These are phyloP conservation scores for Pistacia atlantica DNA, from an alignment of 345 rosid species.

Conservation along the genomic window DNA sequence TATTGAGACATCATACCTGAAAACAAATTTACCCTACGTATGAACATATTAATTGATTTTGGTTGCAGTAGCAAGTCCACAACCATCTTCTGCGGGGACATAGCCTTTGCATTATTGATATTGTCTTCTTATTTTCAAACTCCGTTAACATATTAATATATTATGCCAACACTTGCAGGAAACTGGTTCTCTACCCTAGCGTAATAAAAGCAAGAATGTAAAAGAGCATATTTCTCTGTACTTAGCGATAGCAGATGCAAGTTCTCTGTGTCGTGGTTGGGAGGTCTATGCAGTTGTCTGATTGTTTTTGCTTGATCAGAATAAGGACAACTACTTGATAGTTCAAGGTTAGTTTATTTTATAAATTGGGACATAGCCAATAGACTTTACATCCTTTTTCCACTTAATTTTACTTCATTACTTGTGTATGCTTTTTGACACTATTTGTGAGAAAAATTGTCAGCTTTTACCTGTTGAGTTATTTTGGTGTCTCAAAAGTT, in stretches of 20 bases:
- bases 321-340: constrained; percentile 32
- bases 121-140: background rate
- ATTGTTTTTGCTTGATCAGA: constrained; percentile 53
- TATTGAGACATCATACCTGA: too few relatives aligned
- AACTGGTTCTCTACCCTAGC: constrained; percentile 56
- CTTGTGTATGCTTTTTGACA: too few relatives aligned
- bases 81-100: background rate
- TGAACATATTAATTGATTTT: background rate
- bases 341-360: constrained; percentile 33
- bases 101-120: background rate
- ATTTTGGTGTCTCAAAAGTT: too few relatives aligned
- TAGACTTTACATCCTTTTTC: background rate
- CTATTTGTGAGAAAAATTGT: too few relatives aligned
- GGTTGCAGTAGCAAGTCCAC: background rate
- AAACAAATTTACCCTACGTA: too few relatives aligned
- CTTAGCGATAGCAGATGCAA: constrained; percentile 48
- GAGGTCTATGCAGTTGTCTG: constrained; percentile 53
- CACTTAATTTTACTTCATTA: background rate
- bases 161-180: constrained; percentile 37
- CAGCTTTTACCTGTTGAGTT: too few relatives aligned
- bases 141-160: background rate
- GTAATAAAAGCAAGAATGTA: constrained; percentile 61
- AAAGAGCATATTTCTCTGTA: constrained; percentile 54
- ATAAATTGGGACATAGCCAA: too few relatives aligned
- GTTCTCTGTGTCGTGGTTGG: constrained; percentile 47